Evolutionary conservation across 176 grass and related monocot genomes (phyloP), one percentile per base, ranked within the genome.

Genomic region (Rhipidocladum racemiflorum): DNA sequence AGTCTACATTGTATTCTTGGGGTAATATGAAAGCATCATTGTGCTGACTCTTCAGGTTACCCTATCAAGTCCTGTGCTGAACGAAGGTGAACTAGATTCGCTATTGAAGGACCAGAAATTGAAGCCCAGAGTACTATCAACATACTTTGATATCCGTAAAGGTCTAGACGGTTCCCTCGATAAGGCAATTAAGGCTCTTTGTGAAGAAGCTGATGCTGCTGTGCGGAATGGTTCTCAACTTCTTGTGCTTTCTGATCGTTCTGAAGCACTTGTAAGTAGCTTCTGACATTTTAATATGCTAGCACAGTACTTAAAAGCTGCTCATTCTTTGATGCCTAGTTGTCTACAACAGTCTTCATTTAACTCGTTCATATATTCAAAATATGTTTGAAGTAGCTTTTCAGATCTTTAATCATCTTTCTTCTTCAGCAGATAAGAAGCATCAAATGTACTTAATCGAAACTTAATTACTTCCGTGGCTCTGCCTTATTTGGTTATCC

Each of bases 191-290:
- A 85, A 90, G 60, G 72, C 75, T 65, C 85, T 99, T 75, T 99
- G 97, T 65, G 97, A 99, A 64, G 89, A 91, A 80, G 97, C 97
- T 83, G 97, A 99, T 87, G 91, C 85, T 86, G 97, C 93, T 77
- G 97, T 99, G 83, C 79, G 91, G 48, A 93, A 86, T 91, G 97
- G 97, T 39, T 93, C 82, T 80, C 97, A 99, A 88, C 85, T 99
- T 62, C 93, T 99, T 76, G 88, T 99, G 48, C 97, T 99, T 85
- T 99, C 97, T 85, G 97, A 99, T 69, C 91, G 89, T 79, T 93
- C 89, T 38, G 97, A 95, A 57, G 85, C 80, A 84, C 91, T 91
- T 57, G 97, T 99, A 70, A 99, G 91, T 86, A 81, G 39, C 50
- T 70, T 68, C 80, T 88, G 14, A 54, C 4, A 36, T 82, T 82